These are phyloP conservation scores for Fimicolochytrium jonesii DNA, from an alignment of 192 early-diverging fungal species.

Conservation along the genomic window DNA sequence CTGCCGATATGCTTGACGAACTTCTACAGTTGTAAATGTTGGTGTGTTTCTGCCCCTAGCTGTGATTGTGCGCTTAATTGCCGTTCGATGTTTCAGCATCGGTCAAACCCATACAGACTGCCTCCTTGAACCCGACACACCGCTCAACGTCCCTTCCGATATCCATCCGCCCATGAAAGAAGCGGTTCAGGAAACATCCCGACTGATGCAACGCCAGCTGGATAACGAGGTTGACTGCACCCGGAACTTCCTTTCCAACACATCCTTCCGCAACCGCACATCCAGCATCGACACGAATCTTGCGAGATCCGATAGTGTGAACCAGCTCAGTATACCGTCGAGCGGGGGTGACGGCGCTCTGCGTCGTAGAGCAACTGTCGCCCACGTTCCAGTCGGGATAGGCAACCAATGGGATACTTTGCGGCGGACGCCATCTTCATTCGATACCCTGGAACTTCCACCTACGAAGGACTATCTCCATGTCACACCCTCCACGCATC, in stretches of 20 bases:
- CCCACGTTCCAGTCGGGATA: constrained; percentile 5
- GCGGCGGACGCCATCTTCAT: too few relatives aligned
- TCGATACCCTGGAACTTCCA: not conserved
- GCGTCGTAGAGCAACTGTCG: not conserved
- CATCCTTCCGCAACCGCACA: too few relatives aligned
- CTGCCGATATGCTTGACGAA: constrained; percentile 55
- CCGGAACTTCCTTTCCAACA: not conserved
- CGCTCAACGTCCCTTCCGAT: constrained; percentile 33
- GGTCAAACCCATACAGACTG: constrained; percentile 60
- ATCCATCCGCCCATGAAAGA: constrained; percentile 37
- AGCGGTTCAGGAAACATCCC: constrained; percentile 28
- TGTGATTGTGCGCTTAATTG: not conserved
- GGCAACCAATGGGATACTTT: too few relatives aligned
- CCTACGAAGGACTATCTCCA: constrained; percentile 9
- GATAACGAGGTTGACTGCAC: not conserved
- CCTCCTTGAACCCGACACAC: constrained; percentile 25
- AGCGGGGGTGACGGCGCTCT: too few relatives aligned
- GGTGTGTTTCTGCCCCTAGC: not conserved
- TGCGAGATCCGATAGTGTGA: too few relatives aligned
- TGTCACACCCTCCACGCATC: constrained; percentile 11
- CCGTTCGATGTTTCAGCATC: constrained; percentile 40
- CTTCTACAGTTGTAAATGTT: constrained; percentile 50
- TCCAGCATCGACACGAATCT: too few relatives aligned
- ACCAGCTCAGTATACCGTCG: too few relatives aligned
- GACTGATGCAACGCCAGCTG: not conserved